These are phyloP conservation scores for Yarrowia sp. DNA, from an alignment of 805 yeast species.

Conservation along the genomic window DNA sequence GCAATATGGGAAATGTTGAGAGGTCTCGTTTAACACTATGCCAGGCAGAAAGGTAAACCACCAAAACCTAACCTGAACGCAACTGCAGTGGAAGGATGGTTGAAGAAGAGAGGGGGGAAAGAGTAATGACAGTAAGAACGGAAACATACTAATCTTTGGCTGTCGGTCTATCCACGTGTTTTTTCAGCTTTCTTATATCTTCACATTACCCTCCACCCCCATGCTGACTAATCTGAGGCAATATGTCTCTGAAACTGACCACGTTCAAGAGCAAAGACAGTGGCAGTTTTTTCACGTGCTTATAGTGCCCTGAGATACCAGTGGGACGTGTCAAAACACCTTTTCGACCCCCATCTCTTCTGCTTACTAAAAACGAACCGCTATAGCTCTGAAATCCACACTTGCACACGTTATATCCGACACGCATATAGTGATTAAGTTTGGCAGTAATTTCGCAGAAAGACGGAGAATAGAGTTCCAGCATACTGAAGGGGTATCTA, in stretches of 20 bases:
- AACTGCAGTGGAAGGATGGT: not conserved
- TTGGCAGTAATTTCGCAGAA: not conserved
- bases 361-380: not conserved
- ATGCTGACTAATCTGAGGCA: slow-evolving; percentile 18
- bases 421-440: slow-evolving; percentile 18
- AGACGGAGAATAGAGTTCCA: not conserved
- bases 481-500: not conserved
- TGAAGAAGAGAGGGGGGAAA: not conserved
- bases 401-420: slow-evolving; percentile 20
- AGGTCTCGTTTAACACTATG: slow-evolving; percentile 5
- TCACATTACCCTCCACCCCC: not conserved
- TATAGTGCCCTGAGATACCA: too few relatives aligned
- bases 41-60: slow-evolving; percentile 23
- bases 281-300: not conserved
- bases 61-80: slow-evolving; percentile 29
- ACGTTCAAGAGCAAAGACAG: not conserved
- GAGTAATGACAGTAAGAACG: not conserved
- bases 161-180: not conserved
- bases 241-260: not conserved
- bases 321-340: too few relatives aligned
- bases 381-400: not conserved
- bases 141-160: too few relatives aligned
- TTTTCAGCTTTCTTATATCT: not conserved
- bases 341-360: too few relatives aligned
- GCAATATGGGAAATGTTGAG: slow-evolving; percentile 12